A percentile compares a stretch with the other conserved stretches of the same genome.
phyloP scores from a whole-genome alignment of 2,329 filamentous ascomycete species.

The Amphichorda felina region DNA sequence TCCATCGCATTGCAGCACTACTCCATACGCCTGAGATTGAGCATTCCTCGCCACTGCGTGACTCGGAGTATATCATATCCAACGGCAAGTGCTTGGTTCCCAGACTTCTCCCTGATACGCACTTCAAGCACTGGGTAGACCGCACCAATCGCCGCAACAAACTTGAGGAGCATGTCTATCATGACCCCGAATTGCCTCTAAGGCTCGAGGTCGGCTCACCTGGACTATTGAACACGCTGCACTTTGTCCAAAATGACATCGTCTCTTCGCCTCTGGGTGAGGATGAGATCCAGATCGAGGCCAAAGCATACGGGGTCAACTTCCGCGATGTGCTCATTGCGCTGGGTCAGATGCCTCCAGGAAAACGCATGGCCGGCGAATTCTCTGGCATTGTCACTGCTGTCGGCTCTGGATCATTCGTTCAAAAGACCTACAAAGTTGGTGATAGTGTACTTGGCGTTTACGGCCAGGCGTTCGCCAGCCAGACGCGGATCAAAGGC shows the following conservation, averaged over 20 bases:
- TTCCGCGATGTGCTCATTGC: conserved; percentile 21
- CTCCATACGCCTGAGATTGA: no score
- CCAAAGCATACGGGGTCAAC: conserved; percentile 7
- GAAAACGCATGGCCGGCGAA: conserved; percentile 20
- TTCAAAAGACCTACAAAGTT: conserved; percentile 6
- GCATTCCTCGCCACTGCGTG: no score
- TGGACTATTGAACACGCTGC: conserved; percentile 3
- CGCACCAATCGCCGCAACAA: no score
- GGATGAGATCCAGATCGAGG: conserved; percentile 6
- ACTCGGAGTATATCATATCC: no score
- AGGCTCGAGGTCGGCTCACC: conserved; percentile 1
- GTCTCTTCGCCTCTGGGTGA: conserved; percentile 2
- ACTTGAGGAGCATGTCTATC: no score
- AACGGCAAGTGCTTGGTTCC: no score
- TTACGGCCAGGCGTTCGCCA: conserved; percentile 10
- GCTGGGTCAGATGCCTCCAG: conserved; percentile 14
- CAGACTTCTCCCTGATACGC: no score
- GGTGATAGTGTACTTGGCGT: conserved; percentile 11
- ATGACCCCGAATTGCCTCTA: not conserved
- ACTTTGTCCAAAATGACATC: conserved; percentile 1
- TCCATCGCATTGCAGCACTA: no score
- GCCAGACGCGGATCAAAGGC: conserved; percentile 10
- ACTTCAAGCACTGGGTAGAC: no score
- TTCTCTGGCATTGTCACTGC: conserved; percentile 9
- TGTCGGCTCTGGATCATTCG: conserved; percentile 6